Conservation (phyloP, 495 filamentous ascomycete genomes). For the Annulohypoxylon moriforme region DNA sequence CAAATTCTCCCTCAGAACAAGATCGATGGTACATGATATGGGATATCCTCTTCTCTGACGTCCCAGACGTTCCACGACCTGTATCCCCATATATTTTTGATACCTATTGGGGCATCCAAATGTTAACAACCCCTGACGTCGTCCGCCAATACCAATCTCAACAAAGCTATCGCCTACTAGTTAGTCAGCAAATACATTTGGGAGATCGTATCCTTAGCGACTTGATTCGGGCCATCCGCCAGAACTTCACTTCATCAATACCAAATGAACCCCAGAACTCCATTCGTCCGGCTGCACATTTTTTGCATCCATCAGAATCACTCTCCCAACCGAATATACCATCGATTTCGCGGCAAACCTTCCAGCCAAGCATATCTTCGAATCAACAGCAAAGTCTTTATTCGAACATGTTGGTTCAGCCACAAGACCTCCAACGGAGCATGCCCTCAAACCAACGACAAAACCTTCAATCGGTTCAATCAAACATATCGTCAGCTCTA, state of each 20-base stretch:
- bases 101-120: neutral
- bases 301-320: neutral
- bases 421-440: too few species aligned
- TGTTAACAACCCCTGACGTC: neutral
- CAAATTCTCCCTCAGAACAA: neutral
- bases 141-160: conserved; percentile 1
- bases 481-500: too few species aligned
- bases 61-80: neutral
- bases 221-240: neutral
- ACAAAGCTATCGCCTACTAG: neutral
- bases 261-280: neutral
- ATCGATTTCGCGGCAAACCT: too few species aligned
- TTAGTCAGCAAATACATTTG: neutral
- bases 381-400: too few species aligned
- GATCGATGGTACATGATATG: conserved; percentile 36
- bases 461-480: too few species aligned
- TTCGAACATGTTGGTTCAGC: too few species aligned
- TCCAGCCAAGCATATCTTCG: too few species aligned
- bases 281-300: neutral
- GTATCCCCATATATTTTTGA: neutral
- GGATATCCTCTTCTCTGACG: conserved; percentile 25
- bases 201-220: neutral
- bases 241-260: neutral
- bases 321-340: too few species aligned
- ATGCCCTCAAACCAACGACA: too few species aligned